phyloP scores from a whole-genome alignment of 345 rosid species.

The Eucalyptus regnans region DNA sequence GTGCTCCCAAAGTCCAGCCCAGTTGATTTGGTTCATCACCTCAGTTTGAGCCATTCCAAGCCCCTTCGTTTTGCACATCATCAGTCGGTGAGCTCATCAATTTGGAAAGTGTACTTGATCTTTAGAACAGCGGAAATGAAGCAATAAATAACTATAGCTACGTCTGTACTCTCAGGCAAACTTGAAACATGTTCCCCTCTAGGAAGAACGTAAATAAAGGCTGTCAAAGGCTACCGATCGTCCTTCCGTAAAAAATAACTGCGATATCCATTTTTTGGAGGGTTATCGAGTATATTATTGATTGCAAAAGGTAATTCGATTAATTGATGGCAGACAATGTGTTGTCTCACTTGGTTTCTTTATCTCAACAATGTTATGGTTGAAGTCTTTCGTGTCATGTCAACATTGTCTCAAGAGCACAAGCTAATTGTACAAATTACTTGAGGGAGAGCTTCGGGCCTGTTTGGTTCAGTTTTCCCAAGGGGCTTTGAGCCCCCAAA shows the following conservation, averaged over 20 bases:
- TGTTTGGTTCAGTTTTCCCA: too few relatives aligned
- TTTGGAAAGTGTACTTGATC: neutral
- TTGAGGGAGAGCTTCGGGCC: neutral
- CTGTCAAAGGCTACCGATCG: neutral
- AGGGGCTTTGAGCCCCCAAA: too few relatives aligned
- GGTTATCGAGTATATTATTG: neutral
- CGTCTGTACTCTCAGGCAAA: neutral
- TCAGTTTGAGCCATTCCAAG: neutral
- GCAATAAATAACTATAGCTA: neutral
- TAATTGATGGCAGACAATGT: neutral
- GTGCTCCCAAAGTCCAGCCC: neutral
- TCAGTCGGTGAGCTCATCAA: neutral
- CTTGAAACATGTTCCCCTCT: neutral
- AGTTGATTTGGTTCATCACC: neutral
- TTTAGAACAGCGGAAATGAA: neutral
- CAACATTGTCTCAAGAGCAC: neutral
- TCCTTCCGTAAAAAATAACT: neutral
- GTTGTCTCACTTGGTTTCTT: neutral
- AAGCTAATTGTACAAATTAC: neutral
- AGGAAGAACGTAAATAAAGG: neutral
- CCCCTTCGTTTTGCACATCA: neutral
- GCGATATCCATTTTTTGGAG: neutral
- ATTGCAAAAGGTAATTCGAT: neutral
- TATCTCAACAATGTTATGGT: neutral
- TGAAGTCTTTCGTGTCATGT: neutral